A percentile compares a stretch with the other conserved stretches of the same genome.
Evolutionary conservation across 2,329 filamentous ascomycete species (phyloP).

Genomic region (Phialophora tarda): DNA sequence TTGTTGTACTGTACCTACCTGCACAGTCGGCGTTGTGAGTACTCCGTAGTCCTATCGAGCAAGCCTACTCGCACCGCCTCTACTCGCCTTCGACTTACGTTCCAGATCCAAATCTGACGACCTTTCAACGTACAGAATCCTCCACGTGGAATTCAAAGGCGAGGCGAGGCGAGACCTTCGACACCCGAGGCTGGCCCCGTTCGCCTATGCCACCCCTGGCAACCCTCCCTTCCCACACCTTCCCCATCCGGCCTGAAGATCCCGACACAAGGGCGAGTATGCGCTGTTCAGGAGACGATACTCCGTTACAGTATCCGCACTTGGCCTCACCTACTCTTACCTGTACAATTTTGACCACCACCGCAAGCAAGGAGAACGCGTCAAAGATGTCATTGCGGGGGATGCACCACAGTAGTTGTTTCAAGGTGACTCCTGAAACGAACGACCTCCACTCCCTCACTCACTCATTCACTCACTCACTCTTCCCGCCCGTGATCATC

Average conservation of each 20-base stretch:
- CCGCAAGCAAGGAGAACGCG: not conserved
- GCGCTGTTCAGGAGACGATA: too few species aligned
- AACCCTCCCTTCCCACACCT: too few species aligned
- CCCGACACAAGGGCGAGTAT: too few species aligned
- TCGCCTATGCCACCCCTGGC: too few species aligned
- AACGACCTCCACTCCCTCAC: not conserved
- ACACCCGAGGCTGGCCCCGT: not conserved
- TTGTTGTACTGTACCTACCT: not conserved
- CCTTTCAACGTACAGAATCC: not conserved
- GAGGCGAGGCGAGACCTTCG: not conserved
- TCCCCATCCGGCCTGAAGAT: too few species aligned
- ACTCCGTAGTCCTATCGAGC: not conserved
- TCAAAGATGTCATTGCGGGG: constrained; percentile 1
- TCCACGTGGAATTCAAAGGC: not conserved
- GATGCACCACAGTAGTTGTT: not conserved
- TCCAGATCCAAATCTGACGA: not conserved
- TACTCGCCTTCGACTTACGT: not conserved
- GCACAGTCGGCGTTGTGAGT: too few species aligned
- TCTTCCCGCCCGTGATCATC: too few species aligned
- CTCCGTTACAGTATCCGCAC: not conserved
- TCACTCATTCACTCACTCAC: too few species aligned
- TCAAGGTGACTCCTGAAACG: not conserved
- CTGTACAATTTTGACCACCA: not conserved
- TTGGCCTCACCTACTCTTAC: not conserved
- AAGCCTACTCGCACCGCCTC: not conserved